A percentile compares a stretch with the other conserved stretches of the same genome.
Evolutionary conservation across 352 stramenopile species (phyloP).

Genomic region (Poterioochromonas sp.): DNA sequence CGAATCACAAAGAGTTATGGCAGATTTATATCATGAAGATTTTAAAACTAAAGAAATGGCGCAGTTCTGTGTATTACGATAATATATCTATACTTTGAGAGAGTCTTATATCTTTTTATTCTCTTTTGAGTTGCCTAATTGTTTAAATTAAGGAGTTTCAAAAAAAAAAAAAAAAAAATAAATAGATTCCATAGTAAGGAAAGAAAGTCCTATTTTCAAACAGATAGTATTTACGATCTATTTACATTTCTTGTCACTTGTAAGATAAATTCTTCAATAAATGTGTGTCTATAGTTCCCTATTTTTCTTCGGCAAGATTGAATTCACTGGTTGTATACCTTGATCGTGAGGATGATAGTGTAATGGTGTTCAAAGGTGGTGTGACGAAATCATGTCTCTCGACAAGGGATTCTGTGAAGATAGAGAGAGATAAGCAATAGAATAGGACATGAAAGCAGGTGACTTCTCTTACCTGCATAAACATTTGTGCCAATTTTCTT

Average conservation of each 20-base stretch:
- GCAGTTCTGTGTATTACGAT: slow-evolving; percentile 8
- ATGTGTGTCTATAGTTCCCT: too few relatives aligned
- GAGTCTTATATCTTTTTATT: too few relatives aligned
- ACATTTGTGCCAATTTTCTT: background rate
- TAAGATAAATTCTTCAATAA: too few relatives aligned
- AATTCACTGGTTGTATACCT: too few relatives aligned
- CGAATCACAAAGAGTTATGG: slow-evolving; percentile 38
- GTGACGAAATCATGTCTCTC: background rate
- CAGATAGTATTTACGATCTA: too few relatives aligned
- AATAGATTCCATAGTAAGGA: background rate
- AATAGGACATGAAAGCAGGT: background rate
- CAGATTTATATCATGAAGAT: background rate
- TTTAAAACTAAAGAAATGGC: slow-evolving; percentile 16
- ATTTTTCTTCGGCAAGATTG: too few relatives aligned
- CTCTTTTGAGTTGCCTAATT: too few relatives aligned
- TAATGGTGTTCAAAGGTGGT: background rate
- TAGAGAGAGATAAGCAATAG: background rate
- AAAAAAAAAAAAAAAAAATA: background rate
- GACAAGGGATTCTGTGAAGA: background rate
- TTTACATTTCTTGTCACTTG: too few relatives aligned
- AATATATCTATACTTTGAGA: too few relatives aligned
- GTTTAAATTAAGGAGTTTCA: background rate
- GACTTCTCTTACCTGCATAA: slow-evolving; percentile 17
- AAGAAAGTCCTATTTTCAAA: too few relatives aligned
- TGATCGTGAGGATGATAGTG: too few relatives aligned